These are phyloP conservation scores for Cudoniella acicularis DNA, from an alignment of 495 filamentous ascomycete genomes.

Conservation along the genomic window DNA sequence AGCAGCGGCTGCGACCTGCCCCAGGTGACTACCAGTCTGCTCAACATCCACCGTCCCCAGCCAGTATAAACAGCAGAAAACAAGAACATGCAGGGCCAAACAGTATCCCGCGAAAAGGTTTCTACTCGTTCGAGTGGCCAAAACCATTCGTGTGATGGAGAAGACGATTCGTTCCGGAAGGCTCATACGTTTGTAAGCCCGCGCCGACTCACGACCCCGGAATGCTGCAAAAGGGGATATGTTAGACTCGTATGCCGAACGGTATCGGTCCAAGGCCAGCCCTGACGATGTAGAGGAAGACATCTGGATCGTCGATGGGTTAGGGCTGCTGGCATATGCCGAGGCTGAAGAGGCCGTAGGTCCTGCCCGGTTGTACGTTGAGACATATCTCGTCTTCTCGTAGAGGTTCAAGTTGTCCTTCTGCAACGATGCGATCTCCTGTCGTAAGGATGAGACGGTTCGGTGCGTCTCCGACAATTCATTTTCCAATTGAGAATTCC, in stretches of 20 bases:
- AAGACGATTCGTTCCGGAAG: constrained; percentile 87
- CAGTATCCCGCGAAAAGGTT: constrained; percentile 97
- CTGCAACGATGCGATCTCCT: constrained; percentile 88
- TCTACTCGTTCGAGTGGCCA: constrained; percentile 84
- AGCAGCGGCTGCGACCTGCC: constrained; percentile 35
- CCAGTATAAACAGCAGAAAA: constrained; percentile 84
- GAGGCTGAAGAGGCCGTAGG: constrained; percentile 63
- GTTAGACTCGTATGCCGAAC: constrained; percentile 89
- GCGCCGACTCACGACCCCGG: constrained; percentile 80
- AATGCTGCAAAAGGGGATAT: constrained; percentile 96
- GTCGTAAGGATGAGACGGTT: constrained; percentile 79
- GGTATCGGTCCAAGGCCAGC: constrained; percentile 72
- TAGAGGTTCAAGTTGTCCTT: constrained; percentile 96
- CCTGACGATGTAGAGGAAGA: constrained; percentile 50
- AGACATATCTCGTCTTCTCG: constrained; percentile 96
- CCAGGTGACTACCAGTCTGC: constrained; percentile 48
- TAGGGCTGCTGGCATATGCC: constrained; percentile 68
- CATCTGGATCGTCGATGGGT: constrained; percentile 64
- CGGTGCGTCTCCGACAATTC: constrained; percentile 81
- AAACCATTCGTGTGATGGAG: constrained; percentile 82
- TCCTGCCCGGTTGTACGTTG: constrained; percentile 74
- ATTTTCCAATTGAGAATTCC: constrained; percentile 85
- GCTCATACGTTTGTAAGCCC: constrained; percentile 94
- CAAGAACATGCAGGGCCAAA: constrained; percentile 78
- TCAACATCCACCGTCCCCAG: constrained; percentile 62